Evolutionary conservation across 805 yeast genomes (phyloP), one percentile per base, ranked within the genome.

Genomic region (Suhomyces vadensis): DNA sequence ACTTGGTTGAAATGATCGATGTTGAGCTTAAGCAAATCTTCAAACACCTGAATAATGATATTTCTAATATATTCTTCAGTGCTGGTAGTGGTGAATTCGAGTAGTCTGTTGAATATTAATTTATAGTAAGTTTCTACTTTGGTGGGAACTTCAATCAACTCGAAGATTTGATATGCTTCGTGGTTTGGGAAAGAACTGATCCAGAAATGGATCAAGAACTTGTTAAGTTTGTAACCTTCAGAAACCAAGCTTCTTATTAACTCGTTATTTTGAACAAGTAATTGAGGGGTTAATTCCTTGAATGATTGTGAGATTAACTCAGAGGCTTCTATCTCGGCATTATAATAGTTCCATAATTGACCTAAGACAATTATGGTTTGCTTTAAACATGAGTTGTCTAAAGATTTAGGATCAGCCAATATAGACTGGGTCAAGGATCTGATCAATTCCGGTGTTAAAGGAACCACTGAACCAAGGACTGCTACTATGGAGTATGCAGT

Each of bases 401-500:
- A 54, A 6, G 64, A 54, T 14, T 40, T 31, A 10, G 52, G 51
- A 45, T 61, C 64, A 35, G 55, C 55, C 33, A 69, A 50, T 10
- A 71, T 60, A 1, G 72, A 57, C 20, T 59, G 60, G 4, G 75
- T 64, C 39, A 71, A 56, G 3, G 71, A 55, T 16, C 49, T 49
- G 13, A 67, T 56, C 17, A 69, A 48, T 10, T 58, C 61, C 20
- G 55, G 33, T 5, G 64, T 48, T 37, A 94, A 72, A 5, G 88
- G 85, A 39, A 83, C 75, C 37, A 92, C 84, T 3, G 92, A 74
- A 5, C 85, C 78, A 41, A 91, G 68, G 2, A 92, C 96, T 0
- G 92, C 79, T 19, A 92, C 60, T 10, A 90, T 72, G 38, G 96
- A 86, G 61, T 87, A 92, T 1, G 92, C 89, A 14, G 96, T 84